phyloP scores from a whole-genome alignment of 805 yeast genomes.

The Candida ascalaphidarum region DNA sequence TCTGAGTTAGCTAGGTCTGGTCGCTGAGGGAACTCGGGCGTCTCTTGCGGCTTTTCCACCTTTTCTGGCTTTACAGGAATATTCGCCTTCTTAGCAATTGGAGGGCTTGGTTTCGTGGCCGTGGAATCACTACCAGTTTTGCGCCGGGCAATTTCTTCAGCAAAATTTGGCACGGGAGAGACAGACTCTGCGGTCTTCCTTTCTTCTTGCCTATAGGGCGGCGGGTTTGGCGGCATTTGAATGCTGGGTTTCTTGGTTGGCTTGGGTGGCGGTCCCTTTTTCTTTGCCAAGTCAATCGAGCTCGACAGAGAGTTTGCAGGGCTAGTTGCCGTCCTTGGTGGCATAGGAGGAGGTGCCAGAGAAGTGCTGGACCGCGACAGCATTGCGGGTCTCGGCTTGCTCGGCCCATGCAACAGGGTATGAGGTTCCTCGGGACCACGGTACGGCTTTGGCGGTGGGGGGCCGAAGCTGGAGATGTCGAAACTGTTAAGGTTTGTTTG shows the following conservation, averaged over 20 bases:
- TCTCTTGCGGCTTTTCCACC: constrained; percentile 2
- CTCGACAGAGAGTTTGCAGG: not conserved
- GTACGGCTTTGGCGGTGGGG: constrained; percentile 35
- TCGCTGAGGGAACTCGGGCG: too few species aligned
- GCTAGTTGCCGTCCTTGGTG: constrained; percentile 1
- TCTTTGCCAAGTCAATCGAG: constrained; percentile 2
- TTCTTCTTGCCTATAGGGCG: constrained; percentile 11
- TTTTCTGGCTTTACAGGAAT: not conserved
- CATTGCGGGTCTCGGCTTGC: not conserved
- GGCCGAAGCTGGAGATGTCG: constrained; percentile 30
- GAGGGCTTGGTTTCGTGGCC: constrained; percentile 1
- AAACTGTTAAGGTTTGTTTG: constrained; percentile 17
- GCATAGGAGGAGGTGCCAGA: constrained; percentile 1
- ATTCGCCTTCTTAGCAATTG: not conserved
- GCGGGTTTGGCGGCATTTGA: constrained; percentile 4
- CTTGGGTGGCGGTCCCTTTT: constrained; percentile 35
- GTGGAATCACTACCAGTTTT: not conserved
- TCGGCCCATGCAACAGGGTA: constrained; percentile 1
- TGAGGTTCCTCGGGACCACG: not conserved
- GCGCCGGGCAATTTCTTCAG: constrained; percentile 15
- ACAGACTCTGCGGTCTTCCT: not conserved
- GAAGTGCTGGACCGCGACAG: constrained; percentile 1
- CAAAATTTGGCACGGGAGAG: constrained; percentile 14
- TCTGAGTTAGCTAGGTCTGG: constrained; percentile 3
- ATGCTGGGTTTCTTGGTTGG: constrained; percentile 24